A percentile compares a stretch with the other conserved stretches of the same genome.
Evolutionary conservation across 2,329 filamentous ascomycete species (phyloP).

Genomic region (Sphaerostilbella broomeana): DNA sequence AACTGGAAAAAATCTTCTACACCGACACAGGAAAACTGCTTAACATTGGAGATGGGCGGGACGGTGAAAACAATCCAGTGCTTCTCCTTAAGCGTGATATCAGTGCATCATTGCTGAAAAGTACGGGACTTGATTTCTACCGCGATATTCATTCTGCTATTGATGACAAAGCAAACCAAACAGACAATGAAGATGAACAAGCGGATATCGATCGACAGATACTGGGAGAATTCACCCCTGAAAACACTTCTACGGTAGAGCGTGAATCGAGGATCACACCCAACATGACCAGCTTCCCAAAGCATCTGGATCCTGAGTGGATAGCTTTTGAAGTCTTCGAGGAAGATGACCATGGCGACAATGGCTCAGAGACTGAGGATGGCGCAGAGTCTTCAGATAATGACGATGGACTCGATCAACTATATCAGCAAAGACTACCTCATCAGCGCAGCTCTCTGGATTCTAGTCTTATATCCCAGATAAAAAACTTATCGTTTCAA

Average conservation of each 20-base stretch:
- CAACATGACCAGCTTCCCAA: conserved; percentile 43
- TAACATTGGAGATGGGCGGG: conserved; percentile 58
- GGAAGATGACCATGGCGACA: conserved; percentile 44
- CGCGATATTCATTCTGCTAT: neutral
- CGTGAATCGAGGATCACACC: neutral
- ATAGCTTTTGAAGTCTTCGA: conserved; percentile 81
- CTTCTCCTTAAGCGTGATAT: conserved; percentile 28
- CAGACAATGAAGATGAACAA: conserved; percentile 28
- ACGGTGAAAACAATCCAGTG: conserved; percentile 38
- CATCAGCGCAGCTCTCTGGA: conserved; percentile 28
- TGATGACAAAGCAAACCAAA: neutral
- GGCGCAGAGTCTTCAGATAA: conserved; percentile 30
- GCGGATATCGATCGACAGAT: conserved; percentile 42
- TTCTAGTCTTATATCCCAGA: conserved; percentile 33
- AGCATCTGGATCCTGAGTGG: conserved; percentile 81
- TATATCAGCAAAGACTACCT: conserved; percentile 9
- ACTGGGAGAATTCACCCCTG: conserved; percentile 15
- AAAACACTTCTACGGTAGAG: neutral
- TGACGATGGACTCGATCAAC: conserved; percentile 18
- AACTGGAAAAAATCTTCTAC: conserved; percentile 86
- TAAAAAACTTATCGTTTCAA: conserved; percentile 34
- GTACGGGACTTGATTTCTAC: conserved; percentile 6
- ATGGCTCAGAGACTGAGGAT: conserved; percentile 33
- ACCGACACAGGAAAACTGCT: conserved; percentile 84
- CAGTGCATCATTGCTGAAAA: conserved; percentile 40